Conservation (phyloP, 1,284 basidiomycete species). For the Blastosporella zonata region DNA sequence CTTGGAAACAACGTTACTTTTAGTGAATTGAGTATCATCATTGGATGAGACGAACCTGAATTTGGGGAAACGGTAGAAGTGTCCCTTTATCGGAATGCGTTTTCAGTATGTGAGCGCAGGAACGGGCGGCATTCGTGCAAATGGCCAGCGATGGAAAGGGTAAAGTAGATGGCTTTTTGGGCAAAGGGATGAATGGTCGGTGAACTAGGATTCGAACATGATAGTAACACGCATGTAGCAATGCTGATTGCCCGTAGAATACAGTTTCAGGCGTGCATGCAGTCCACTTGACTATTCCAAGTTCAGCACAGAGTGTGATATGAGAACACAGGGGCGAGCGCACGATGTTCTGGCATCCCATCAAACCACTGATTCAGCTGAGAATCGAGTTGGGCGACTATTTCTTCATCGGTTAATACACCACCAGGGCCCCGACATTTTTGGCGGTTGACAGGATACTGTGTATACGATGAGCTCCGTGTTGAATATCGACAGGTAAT, state of each 20-base stretch:
- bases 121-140: constrained; percentile 32
- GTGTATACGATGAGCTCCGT: not conserved
- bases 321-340: constrained; percentile 11
- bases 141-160: constrained; percentile 29
- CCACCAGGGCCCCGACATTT: constrained; percentile 26
- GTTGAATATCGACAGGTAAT: not conserved
- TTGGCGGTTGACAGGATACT: constrained; percentile 31
- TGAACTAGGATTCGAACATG: constrained; percentile 64
- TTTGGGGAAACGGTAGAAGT: constrained; percentile 18
- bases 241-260: constrained; percentile 55
- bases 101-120: constrained; percentile 23
- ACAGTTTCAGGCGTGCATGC: constrained; percentile 37
- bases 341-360: constrained; percentile 46
- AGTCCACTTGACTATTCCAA: constrained; percentile 48
- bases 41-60: constrained; percentile 18
- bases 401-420: constrained; percentile 36
- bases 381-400: constrained; percentile 51
- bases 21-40: not conserved
- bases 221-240: constrained; percentile 63
- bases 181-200: constrained; percentile 57
- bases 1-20: constrained; percentile 6
- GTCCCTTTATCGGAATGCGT: constrained; percentile 12
- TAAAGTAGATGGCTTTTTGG: constrained; percentile 20
- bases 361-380: constrained; percentile 58
- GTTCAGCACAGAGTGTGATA: not conserved